phyloP scores from a whole-genome alignment of 768 basidiomycete species.

The Thelephora ganbajun region DNA sequence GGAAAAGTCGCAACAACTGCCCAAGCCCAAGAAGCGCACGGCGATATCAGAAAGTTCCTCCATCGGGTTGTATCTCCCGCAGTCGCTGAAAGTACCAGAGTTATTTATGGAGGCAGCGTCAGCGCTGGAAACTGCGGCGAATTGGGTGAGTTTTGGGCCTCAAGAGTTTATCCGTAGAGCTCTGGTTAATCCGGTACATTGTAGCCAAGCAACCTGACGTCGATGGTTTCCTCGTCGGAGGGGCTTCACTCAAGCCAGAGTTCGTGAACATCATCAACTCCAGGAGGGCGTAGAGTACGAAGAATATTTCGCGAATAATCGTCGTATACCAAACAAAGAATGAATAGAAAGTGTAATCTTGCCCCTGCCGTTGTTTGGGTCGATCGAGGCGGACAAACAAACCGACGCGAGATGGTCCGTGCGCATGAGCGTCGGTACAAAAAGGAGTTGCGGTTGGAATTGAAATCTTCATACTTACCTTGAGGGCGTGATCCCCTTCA shows the following conservation, averaged over 20 bases:
- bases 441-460: background rate
- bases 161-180: background rate
- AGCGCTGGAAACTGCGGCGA: slow-evolving; percentile 80
- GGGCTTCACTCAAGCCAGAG: slow-evolving; percentile 95
- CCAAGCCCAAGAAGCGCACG: slow-evolving; percentile 92
- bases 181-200: background rate
- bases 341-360: no score
- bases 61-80: slow-evolving; percentile 43
- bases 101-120: slow-evolving; percentile 96
- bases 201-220: slow-evolving; percentile 69
- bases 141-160: slow-evolving; percentile 42
- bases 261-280: slow-evolving; percentile 86
- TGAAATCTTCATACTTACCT: slow-evolving; percentile 17
- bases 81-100: slow-evolving; percentile 62
- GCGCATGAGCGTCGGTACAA: slow-evolving; percentile 4
- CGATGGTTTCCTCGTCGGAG: slow-evolving; percentile 96
- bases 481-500: slow-evolving; percentile 19
- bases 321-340: no score
- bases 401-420: slow-evolving; percentile 5
- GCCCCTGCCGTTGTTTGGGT: no score
- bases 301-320: no score
- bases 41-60: slow-evolving; percentile 68
- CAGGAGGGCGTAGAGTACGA: slow-evolving; percentile 18
- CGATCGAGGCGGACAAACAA: background rate
- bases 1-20: slow-evolving; percentile 85